Percentiles rank a stretch among this genome's conserved stretches.
Evolutionary conservation across 257 asterid genomes (phyloP).

Genomic region (Nicotiana otophora): DNA sequence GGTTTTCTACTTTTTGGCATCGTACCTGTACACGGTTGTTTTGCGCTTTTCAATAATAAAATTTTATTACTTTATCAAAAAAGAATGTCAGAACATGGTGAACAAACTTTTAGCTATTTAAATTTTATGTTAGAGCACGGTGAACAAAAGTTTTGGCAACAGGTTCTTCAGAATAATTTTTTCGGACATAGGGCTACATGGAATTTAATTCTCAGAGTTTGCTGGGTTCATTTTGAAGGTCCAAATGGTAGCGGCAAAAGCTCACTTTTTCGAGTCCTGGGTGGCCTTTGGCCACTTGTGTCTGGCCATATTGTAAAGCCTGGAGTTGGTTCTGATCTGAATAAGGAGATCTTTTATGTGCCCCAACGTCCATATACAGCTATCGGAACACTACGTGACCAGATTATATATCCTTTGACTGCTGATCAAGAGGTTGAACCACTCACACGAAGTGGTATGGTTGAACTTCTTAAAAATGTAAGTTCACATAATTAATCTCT

Average conservation of each 20-base stretch:
- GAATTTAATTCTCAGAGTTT: neutral
- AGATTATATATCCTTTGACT: conserved; percentile 95
- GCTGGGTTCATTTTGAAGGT: conserved; percentile 46
- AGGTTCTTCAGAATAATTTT: neutral
- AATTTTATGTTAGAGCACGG: neutral
- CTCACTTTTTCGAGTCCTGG: conserved; percentile 95
- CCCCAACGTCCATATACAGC: conserved; percentile 99
- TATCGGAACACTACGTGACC: conserved; percentile 96
- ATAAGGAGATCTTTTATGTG: conserved; percentile 96
- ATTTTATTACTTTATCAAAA: too few relatives aligned
- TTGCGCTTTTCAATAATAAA: too few relatives aligned
- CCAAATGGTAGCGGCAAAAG: conserved; percentile 99
- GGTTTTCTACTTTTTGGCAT: too few relatives aligned
- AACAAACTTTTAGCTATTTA: neutral
- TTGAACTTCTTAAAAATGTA: conserved; percentile 91
- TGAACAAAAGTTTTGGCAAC: neutral
- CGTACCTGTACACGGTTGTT: too few relatives aligned
- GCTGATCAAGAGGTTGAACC: conserved; percentile 71
- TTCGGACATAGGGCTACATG: neutral
- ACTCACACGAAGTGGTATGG: conserved; percentile 77
- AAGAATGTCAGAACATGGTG: neutral
- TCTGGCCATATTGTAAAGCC: conserved; percentile 94
- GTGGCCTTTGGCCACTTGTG: conserved; percentile 98
- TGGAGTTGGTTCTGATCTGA: conserved; percentile 98
- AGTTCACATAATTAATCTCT: conserved; percentile 2